Evolutionary conservation across 495 filamentous ascomycete species (phyloP).

Genomic region (Neurospora sp.): DNA sequence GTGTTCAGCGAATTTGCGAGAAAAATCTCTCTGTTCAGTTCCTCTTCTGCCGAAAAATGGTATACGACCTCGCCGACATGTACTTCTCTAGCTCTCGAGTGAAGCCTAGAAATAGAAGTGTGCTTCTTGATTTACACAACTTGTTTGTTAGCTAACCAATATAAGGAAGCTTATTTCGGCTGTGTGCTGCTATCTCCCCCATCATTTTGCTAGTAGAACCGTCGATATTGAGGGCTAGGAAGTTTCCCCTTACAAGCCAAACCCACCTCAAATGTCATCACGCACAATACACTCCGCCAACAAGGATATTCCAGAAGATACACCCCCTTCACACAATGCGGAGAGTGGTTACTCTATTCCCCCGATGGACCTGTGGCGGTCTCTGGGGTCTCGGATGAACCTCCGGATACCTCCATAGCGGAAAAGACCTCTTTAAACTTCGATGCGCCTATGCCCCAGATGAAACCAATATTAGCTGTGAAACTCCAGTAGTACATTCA

Average conservation of each 20-base stretch:
- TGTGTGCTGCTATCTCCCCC: neutral
- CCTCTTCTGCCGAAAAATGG: neutral
- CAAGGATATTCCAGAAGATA: neutral
- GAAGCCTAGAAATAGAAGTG: neutral
- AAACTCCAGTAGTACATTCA: neutral
- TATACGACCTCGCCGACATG: neutral
- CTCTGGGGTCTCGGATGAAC: constrained; percentile 20
- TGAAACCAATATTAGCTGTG: neutral
- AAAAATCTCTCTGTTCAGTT: neutral
- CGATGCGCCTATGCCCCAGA: constrained; percentile 17
- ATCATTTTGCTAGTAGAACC: neutral
- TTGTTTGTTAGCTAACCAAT: neutral
- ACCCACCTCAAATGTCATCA: neutral
- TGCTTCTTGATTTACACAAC: neutral
- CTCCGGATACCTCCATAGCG: constrained; percentile 11
- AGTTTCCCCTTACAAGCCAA: neutral
- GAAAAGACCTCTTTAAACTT: constrained; percentile 33
- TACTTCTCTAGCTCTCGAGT: neutral
- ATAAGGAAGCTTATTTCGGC: neutral
- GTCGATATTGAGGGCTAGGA: neutral
- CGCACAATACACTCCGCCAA: neutral
- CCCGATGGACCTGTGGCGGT: neutral
- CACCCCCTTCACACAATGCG: neutral
- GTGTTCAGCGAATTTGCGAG: neutral
- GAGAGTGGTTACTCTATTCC: neutral